Conservation (phyloP, 208 protist genomes). For the Leishmania gerbilli region DNA sequence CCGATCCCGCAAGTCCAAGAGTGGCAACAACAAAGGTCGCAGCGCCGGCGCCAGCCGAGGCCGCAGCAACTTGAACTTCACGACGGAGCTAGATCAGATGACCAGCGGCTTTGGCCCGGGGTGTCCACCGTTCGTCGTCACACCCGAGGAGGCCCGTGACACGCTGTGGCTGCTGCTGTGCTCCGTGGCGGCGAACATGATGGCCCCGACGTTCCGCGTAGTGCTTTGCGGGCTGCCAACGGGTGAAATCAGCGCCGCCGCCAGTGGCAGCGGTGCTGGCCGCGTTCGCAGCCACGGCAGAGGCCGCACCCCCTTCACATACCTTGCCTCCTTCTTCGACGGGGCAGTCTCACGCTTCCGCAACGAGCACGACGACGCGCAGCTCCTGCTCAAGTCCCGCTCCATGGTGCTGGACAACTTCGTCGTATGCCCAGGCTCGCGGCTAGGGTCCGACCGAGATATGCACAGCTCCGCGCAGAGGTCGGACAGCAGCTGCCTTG, state of each 20-base stretch:
- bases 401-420: slow-evolving; percentile 41
- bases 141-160: slow-evolving; percentile 58
- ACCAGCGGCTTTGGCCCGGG: slow-evolving; percentile 29
- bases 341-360: slow-evolving; percentile 5
- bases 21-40: not conserved
- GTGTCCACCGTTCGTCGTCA: slow-evolving; percentile 47
- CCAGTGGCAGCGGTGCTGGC: not conserved
- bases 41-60: slow-evolving; percentile 1
- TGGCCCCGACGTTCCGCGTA: slow-evolving; percentile 19
- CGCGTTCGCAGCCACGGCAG: not conserved
- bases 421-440: slow-evolving; percentile 24
- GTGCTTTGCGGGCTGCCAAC: slow-evolving; percentile 31
- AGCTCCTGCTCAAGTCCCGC: slow-evolving; percentile 18
- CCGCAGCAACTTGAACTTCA: slow-evolving; percentile 34
- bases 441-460: not conserved
- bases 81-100: slow-evolving; percentile 38
- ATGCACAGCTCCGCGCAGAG: not conserved
- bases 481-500: not conserved
- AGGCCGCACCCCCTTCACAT: slow-evolving; percentile 6
- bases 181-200: slow-evolving; percentile 44
- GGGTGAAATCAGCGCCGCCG: not conserved
- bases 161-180: slow-evolving; percentile 65
- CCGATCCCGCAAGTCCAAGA: not conserved
- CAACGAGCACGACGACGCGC: slow-evolving; percentile 15
- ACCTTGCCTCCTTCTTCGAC: slow-evolving; percentile 18